Base-by-base conservation (phyloP, 2,329 filamentous ascomycete genomes). In the Fusarium sublunatum region DNA sequence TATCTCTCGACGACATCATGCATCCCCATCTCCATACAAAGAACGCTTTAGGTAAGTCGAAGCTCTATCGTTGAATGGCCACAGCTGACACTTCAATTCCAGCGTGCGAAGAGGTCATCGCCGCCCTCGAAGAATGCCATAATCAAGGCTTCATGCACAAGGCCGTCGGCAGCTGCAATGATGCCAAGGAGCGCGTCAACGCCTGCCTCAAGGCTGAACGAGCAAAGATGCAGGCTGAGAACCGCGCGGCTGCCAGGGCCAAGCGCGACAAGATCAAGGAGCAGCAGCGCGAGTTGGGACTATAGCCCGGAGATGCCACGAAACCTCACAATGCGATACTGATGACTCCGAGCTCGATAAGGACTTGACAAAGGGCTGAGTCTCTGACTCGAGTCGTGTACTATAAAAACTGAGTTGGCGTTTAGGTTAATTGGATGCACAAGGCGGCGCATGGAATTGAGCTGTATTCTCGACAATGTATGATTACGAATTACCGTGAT, bases 11-110 rank as follows among this genome's bases (percentile, higher is more conserved):
- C 22, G 42, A 55, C 75, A 86, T 71, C 40, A 99, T 99, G 95
- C 95, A 99, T 91, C 96, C 95, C 51, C 94, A 97, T 81, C 82
- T 99, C 3, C 93, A 98, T 75, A 97, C 92, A 26, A 92, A 95
- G 76, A 90, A 97, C 75, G 96, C 96, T 70, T 83, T 86, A 69
- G 93, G 94, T 97, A 85, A 40, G 73, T 34, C 12, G 32, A 25
- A 10, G 7, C 8, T 5, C 4, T 5, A 7, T 2, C 7, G 22
- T 25, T 12, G 5, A 7, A n/a, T 22, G n/a, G 3, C 48, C 45
- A 15, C 4, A 7, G 32, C 70, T 74, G 34, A 75, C 59, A 7
- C n/a, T 15, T n/a, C 24, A 36, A 41, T 49, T 35, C 26, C 72
- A 99, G 95, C 90, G 73, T 99, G 95, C 85, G 92, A 94, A 77